These are phyloP conservation scores for Pseudozyma thailandica DNA, from an alignment of 1,284 basidiomycete genomes.

Conservation along the genomic window DNA sequence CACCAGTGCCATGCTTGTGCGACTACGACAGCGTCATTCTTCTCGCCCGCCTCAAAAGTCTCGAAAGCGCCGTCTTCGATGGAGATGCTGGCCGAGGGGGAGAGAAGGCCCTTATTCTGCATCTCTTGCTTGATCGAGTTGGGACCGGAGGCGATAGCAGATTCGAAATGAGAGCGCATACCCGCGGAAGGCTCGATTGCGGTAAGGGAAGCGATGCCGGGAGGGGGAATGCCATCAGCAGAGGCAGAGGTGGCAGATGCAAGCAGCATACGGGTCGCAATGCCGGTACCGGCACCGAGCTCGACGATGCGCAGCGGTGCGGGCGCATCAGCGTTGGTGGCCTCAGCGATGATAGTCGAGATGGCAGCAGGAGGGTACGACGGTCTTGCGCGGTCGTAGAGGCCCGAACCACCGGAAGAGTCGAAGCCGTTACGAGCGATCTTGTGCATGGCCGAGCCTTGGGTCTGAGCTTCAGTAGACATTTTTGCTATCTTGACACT, in stretches of 20 bases:
- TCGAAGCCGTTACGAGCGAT: slow-evolving; percentile 56
- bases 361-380: slow-evolving; percentile 51
- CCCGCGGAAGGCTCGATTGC: slow-evolving; percentile 57
- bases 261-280: slow-evolving; percentile 58
- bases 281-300: slow-evolving; percentile 63
- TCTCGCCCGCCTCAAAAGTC: slow-evolving; percentile 39
- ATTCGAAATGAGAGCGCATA: slow-evolving; percentile 55
- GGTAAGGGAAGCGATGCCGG: slow-evolving; percentile 33
- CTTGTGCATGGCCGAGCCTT: slow-evolving; percentile 41
- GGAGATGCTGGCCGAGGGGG: slow-evolving; percentile 26
- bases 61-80: slow-evolving; percentile 59
- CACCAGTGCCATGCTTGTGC: slow-evolving; percentile 66
- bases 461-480: slow-evolving; percentile 10
- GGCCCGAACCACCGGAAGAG: slow-evolving; percentile 37
- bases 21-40: slow-evolving; percentile 56
- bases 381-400: slow-evolving; percentile 58
- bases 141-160: slow-evolving; percentile 26
- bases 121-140: slow-evolving; percentile 28
- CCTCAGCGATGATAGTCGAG: slow-evolving; percentile 40
- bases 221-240: slow-evolving; percentile 32
- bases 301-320: slow-evolving; percentile 56
- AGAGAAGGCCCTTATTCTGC: slow-evolving; percentile 38
- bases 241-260: slow-evolving; percentile 30
- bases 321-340: slow-evolving; percentile 17
- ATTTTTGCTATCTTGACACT: slow-evolving; percentile 5